Evolutionary conservation across 2,329 filamentous ascomycete genomes (phyloP).

Genomic region (Colletotrichum filicis): DNA sequence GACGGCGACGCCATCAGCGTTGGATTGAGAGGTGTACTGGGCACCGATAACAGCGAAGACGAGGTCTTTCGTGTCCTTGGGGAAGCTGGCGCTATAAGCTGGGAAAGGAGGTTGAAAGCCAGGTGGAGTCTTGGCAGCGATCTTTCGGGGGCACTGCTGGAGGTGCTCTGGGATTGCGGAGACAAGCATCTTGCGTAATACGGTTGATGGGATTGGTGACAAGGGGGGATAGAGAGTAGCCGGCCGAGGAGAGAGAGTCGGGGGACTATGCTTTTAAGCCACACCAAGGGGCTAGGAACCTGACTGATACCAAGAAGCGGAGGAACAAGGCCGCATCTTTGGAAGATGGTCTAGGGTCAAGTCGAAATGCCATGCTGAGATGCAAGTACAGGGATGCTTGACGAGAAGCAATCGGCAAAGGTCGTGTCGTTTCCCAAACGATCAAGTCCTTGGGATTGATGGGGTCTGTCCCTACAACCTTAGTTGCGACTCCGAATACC

Average conservation of each 20-base stretch:
- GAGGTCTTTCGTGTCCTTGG: slow-evolving; percentile 30
- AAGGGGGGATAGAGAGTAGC: background rate
- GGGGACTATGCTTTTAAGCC: slow-evolving; percentile 10
- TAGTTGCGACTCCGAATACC: background rate
- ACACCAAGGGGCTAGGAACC: background rate
- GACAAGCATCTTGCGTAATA: slow-evolving; percentile 27
- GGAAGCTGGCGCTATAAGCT: slow-evolving; percentile 34
- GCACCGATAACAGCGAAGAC: slow-evolving; percentile 36
- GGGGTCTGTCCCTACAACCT: background rate
- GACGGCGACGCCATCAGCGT: slow-evolving; percentile 11
- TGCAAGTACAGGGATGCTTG: slow-evolving; percentile 1
- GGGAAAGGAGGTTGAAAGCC: slow-evolving; percentile 34
- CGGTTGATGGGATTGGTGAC: background rate
- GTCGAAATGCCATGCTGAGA: background rate
- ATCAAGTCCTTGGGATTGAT: background rate
- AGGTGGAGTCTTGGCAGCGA: slow-evolving; percentile 25
- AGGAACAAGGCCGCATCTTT: background rate
- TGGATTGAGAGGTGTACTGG: slow-evolving; percentile 21
- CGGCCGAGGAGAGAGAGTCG: background rate
- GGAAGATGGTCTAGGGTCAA: background rate
- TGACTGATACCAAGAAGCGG: background rate
- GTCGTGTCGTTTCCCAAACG: background rate
- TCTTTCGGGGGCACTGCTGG: slow-evolving; percentile 29
- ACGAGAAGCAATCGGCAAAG: background rate
- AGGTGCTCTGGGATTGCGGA: slow-evolving; percentile 35